Conservation (phyloP, 2,329 filamentous ascomycete genomes). For the Colletotrichum magnum region DNA sequence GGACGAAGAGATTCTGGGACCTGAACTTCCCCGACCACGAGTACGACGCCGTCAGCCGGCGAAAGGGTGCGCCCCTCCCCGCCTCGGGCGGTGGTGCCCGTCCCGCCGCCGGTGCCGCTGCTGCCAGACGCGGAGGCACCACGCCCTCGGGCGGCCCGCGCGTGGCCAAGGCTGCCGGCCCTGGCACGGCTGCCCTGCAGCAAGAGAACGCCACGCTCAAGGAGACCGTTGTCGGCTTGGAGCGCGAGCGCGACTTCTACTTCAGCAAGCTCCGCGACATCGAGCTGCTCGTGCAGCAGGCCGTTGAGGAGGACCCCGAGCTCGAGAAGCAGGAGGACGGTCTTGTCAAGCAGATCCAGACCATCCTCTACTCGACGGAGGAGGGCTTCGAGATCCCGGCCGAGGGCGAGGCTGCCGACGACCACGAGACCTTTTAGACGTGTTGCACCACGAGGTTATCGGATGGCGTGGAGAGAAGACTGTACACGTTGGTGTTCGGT, state of each 20-base stretch:
- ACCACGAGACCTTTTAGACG: conserved; percentile 83
- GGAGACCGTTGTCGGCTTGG: conserved; percentile 94
- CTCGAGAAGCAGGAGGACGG: conserved; percentile 94
- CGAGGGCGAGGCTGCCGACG: conserved; percentile 78
- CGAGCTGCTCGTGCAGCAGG: conserved; percentile 92
- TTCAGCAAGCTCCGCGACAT: conserved; percentile 99
- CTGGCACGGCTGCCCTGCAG: conserved; percentile 79
- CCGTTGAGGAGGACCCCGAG: conserved; percentile 92
- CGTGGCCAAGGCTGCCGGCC: conserved; percentile 59
- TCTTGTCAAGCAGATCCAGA: conserved; percentile 95
- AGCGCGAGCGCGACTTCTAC: conserved; percentile 98
- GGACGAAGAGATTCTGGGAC: conserved; percentile 97
- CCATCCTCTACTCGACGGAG: conserved; percentile 97
- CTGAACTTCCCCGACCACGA: conserved; percentile 98
- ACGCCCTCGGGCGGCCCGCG: conserved; percentile 70
- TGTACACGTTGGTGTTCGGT: neutral
- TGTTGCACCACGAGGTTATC: neutral
- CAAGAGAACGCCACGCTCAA: conserved; percentile 91
- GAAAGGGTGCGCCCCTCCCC: conserved; percentile 81
- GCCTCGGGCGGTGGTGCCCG: conserved; percentile 62
- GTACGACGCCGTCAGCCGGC: conserved; percentile 89
- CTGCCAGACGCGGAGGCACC: conserved; percentile 69
- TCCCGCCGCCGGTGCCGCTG: conserved; percentile 64
- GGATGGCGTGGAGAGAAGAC: neutral
- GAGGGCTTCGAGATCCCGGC: conserved; percentile 91